Base-by-base conservation (phyloP, 139 green algal genomes). In the Bryopsis sp. region DNA sequence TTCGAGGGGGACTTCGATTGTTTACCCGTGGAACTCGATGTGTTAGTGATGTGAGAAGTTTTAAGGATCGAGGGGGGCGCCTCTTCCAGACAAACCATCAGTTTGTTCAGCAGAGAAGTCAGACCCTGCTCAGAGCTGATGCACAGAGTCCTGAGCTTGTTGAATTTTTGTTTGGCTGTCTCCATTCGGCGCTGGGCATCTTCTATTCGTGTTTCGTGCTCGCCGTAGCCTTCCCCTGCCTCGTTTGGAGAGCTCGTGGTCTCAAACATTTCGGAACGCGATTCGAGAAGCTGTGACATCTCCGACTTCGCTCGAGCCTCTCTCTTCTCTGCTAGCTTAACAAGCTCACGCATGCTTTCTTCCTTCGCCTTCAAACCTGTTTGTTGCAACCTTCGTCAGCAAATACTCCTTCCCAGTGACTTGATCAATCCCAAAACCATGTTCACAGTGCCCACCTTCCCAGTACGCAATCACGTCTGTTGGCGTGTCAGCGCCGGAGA, bases 401-500 rank as follows among this genome's bases (percentile, higher is more conserved):
- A 7, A 7, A 58, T 15, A 2, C 33, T 39, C 43, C 22, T 22
- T 29, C 7, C 11, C 5, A 48, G 28, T n/a, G 57, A 15, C 11
- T 31, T 31, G 15, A 64, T 15, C 15, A 64, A 43, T 11, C 38
- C 15, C 11, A 19, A 31, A 11, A 31, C 11, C 57, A 64, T 57
- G 38, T 64, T 29, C 57, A 64, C 31, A 48, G 60, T n/a, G 43
- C 8, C 15, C 31, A 85, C 85, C 85, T 65, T 88, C 72, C 84
- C 84, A 95, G 82, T 89, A 90, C 5, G 73, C 64, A 38, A 95
- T 85, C 35, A 95, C 80, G 8, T 91, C 81, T 38, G 89, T 79
- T 6, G 81, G 72, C 7, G 73, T 86, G 61, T 82, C 74, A 29
- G 82, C 88, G 2, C 86, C 85, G 19, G 68, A 82, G 64, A 89